Percentiles rank a stretch among this genome's conserved stretches.
Conservation (phyloP, 2,329 filamentous ascomycete genomes). For the Hypomyces rosellus region DNA sequence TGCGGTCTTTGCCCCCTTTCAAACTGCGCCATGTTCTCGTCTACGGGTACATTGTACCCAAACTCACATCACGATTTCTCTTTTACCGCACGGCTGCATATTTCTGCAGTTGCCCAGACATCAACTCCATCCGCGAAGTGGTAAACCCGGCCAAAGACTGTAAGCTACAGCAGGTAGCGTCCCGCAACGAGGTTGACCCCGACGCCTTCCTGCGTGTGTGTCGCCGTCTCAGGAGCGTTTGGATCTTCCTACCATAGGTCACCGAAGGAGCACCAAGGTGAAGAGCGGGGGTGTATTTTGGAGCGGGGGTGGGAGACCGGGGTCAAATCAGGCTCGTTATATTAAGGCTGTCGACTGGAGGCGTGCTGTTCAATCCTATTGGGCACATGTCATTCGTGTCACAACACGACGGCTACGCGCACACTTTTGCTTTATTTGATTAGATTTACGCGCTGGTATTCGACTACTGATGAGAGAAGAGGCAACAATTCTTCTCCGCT, state of each 20-base stretch:
- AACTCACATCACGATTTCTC: conserved; percentile 35
- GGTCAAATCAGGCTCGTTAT: not conserved
- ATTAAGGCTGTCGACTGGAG: not conserved
- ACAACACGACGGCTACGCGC: too few species aligned
- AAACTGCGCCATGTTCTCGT: conserved; percentile 18
- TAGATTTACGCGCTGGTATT: too few species aligned
- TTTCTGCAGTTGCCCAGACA: conserved; percentile 21
- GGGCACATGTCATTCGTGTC: too few species aligned
- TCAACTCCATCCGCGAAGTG: conserved; percentile 31
- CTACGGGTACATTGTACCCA: conserved; percentile 37
- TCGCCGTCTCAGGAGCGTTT: conserved; percentile 21
- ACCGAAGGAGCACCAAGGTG: too few species aligned
- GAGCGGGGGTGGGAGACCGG: not conserved
- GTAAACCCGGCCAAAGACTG: conserved; percentile 36
- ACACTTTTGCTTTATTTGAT: too few species aligned
- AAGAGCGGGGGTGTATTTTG: not conserved
- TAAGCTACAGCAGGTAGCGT: conserved; percentile 30
- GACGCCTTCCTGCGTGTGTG: conserved; percentile 23
- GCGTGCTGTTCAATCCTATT: not conserved
- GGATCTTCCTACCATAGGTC: conserved; percentile 29
- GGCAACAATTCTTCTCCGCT: too few species aligned
- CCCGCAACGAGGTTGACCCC: conserved; percentile 30
- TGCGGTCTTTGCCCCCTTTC: conserved; percentile 23
- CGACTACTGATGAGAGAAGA: too few species aligned
- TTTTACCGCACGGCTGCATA: conserved; percentile 33